Base-by-base conservation (phyloP, 2,329 filamentous ascomycete species). In the Fusarium pseudograminearum region DNA sequence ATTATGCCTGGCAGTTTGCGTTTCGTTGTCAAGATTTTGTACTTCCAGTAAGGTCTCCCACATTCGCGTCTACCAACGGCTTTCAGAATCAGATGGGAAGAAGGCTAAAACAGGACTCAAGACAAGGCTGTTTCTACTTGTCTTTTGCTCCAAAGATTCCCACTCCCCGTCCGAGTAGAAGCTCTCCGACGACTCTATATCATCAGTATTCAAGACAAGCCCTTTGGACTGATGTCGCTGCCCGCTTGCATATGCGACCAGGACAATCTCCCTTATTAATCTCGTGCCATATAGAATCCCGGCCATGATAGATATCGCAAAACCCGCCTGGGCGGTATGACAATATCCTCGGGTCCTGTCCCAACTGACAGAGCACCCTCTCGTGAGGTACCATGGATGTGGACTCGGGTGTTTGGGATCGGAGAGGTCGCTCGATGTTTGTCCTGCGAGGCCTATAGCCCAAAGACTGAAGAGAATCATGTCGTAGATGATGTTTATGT, bases 91-190 rank as follows among this genome's bases (percentile, higher is more conserved):
- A 1, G 66, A 70, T 4, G 76, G 75, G 24, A 78, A 78, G 54
- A 79, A 79, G 14, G 77, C 77, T 31, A 79, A 45, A 24, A 79
- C 77, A 2, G 77, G 77, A 47, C 77, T 79, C 3, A 78, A 41
- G 5, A 70, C 73, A 33, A 68, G 36, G 9, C 51, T 57, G 7
- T 69, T 60, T 26, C 51, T 59, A 9, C 57, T 48, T 1, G 50
- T 36, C 3, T 24, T 46, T 44, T 14, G 62, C 36, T 10, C 31
- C 45, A 12, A 3, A 31, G 33, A 36, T 9, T 52, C 59, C 31
- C 30, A 9, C 3, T 67, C 55, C 18, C 36, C 22, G 20, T 70
- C 69, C 8, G 44, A 46, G 31, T 72, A 65, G 45, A 41, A 56
- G 36, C 62, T 40, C 34, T 47, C 48, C 18, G 31, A 40, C 22